Evolutionary conservation across 352 stramenopile genomes (phyloP), one percentile per base, ranked within the genome.

Genomic region (Hyaloperonospora brassicae): DNA sequence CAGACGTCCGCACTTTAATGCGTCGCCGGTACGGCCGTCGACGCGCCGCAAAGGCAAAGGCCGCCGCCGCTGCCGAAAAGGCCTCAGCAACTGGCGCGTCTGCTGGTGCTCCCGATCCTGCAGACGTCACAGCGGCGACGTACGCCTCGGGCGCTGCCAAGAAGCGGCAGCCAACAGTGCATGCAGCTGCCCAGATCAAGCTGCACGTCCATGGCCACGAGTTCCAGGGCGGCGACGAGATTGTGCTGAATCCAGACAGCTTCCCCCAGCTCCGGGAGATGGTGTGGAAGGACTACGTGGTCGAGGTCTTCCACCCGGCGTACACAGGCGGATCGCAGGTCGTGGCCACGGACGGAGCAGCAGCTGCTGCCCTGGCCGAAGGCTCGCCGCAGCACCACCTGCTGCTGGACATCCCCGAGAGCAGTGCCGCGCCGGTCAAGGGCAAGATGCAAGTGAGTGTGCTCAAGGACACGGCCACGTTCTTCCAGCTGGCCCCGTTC

Each of bases 391-490:
- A 83, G 34, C 68, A 76, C 21, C 84, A 92, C 47, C 52, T 94
- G 59, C 76, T 93, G 44, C 59, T 93, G 30, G 83, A 93, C 38
- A 75, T 93, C 23, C 79, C 79, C 10, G 62, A 82, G 50, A 85
- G 57, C 62, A 87, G 70, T 43, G 68, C 75, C 13, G 70, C 70
- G 34, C 81, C 80, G 13, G 55, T 90, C 25, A 84, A 86, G 30
- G 84, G 81, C 21, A 90, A 89, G 43, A 73, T 88, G 58, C 77
- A 90, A 41, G 70, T 91, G 23, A 90, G 79, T 52, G 79, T 93
- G 17, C 57, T 91, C n/a, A 89, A 87, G 47, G 83, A 93, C 58
- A 89, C 76, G 10, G 80, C 83, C 0, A 69, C 74, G 1, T 65
- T 76, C 42, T 91, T 93, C 49, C 70, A 86, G 42, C 58, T 93